Evolutionary conservation across 805 yeast species (phyloP).

Genomic region (Suhomyces xylopsoci): DNA sequence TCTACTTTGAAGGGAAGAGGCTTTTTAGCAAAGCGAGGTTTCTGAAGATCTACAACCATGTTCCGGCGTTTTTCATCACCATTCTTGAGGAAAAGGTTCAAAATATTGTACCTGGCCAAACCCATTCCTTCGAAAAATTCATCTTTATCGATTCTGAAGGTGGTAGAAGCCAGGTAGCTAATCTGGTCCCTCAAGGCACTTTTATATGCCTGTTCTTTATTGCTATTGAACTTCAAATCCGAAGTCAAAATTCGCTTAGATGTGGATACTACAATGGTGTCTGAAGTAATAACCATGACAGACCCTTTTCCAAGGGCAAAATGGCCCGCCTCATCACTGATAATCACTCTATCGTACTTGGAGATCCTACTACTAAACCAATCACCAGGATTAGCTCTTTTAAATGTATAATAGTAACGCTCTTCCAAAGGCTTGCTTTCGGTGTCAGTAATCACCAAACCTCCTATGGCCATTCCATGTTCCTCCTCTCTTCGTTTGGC

Average conservation of each 20-base stretch:
- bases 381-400: conserved; percentile 21
- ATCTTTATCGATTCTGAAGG: conserved; percentile 76
- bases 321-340: conserved; percentile 81
- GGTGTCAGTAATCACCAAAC: conserved; percentile 39
- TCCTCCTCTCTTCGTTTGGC: conserved; percentile 56
- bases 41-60: conserved; percentile 51
- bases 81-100: conserved; percentile 59
- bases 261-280: conserved; percentile 48
- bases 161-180: conserved; percentile 6
- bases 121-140: conserved; percentile 73
- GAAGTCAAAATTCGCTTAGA: conserved; percentile 51
- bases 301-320: conserved; percentile 68
- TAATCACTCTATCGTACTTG: conserved; percentile 59
- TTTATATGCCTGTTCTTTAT: conserved; percentile 46
- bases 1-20: conserved; percentile 19
- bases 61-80: conserved; percentile 45
- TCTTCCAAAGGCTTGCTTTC: conserved; percentile 21
- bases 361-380: conserved; percentile 44
- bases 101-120: conserved; percentile 69
- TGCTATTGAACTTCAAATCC: conserved; percentile 27
- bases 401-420: conserved; percentile 48
- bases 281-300: conserved; percentile 43
- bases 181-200: conserved; percentile 38
- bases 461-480: conserved; percentile 58
- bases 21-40: conserved; percentile 40